These are phyloP conservation scores for Plicaturopsis crispa DNA, from an alignment of 768 basidiomycete species.

Conservation along the genomic window DNA sequence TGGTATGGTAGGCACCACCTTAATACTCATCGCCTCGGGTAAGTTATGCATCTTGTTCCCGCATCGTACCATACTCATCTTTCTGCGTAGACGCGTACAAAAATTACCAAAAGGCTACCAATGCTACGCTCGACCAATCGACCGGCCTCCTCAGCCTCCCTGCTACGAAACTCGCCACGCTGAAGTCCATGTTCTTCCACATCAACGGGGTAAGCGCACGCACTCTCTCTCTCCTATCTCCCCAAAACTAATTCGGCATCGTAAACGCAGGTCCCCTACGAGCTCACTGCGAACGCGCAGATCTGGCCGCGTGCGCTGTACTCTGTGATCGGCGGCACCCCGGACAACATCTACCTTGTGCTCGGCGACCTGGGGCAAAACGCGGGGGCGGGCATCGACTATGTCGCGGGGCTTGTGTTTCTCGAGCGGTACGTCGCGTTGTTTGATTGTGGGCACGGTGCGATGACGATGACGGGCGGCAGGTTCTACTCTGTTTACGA, in stretches of 20 bases:
- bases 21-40: conserved; percentile 14
- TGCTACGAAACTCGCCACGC: conserved; percentile 3
- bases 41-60: neutral
- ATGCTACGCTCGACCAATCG: conserved; percentile 3
- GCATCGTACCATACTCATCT: neutral
- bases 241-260: no score
- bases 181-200: conserved; percentile 5
- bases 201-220: conserved; percentile 8
- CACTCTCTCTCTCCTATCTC: no score
- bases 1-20: conserved; percentile 23
- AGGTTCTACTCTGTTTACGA: conserved; percentile 30
- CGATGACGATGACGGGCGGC: no score
- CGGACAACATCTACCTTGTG: conserved; percentile 20
- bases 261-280: conserved; percentile 18
- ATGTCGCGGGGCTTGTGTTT: conserved; percentile 22
- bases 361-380: conserved; percentile 13
- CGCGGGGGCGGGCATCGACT: conserved; percentile 2
- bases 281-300: conserved; percentile 20
- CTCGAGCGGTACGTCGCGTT: no score
- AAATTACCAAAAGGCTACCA: conserved; percentile 12
- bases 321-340: conserved; percentile 17
- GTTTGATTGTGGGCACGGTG: no score
- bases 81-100: conserved; percentile 17
- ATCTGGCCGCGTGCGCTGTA: conserved; percentile 27
- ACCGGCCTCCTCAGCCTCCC: conserved; percentile 12